phyloP scores from a whole-genome alignment of 257 asterid genomes.

The Capsicum chinense region DNA sequence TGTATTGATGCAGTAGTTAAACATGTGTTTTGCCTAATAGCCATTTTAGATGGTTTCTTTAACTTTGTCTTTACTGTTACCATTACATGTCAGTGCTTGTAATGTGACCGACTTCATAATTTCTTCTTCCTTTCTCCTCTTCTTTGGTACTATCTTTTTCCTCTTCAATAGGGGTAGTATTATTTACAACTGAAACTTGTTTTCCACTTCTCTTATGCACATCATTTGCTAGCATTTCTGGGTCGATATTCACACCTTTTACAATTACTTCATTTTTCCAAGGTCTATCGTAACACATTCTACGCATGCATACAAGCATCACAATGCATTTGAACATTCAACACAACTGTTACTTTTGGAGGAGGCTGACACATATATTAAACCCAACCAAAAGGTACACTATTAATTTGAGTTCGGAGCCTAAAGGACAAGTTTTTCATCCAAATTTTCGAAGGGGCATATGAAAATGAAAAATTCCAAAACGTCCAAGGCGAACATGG shows the following conservation, averaged over 20 bases:
- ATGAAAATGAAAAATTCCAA: no score
- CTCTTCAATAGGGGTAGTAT: constrained; percentile 39
- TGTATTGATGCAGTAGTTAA: no score
- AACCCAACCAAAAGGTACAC: no score
- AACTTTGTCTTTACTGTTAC: no score
- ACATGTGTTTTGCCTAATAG: background rate
- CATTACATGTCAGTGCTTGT: no score
- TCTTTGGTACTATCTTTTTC: constrained; percentile 44
- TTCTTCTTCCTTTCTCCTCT: constrained; percentile 31
- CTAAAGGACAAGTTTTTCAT: no score
- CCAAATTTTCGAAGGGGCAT: no score
- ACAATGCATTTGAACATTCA: no score
- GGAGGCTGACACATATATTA: no score
- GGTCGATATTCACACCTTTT: constrained; percentile 62
- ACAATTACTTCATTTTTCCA: constrained; percentile 58
- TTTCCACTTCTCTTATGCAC: constrained; percentile 75
- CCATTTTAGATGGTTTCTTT: background rate
- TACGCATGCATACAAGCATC: constrained; percentile 51
- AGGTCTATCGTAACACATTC: constrained; percentile 67
- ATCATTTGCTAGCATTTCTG: constrained; percentile 66
- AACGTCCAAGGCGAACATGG: no score
- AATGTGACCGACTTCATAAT: constrained; percentile 44
- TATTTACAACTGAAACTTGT: constrained; percentile 66
- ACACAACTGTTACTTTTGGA: no score
- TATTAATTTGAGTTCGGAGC: no score